A percentile compares a stretch with the other conserved stretches of the same genome.
Evolutionary conservation across 225 moss, liverwort and hornwort genomes (phyloP).

Genomic region (Takakia lepidozioides): DNA sequence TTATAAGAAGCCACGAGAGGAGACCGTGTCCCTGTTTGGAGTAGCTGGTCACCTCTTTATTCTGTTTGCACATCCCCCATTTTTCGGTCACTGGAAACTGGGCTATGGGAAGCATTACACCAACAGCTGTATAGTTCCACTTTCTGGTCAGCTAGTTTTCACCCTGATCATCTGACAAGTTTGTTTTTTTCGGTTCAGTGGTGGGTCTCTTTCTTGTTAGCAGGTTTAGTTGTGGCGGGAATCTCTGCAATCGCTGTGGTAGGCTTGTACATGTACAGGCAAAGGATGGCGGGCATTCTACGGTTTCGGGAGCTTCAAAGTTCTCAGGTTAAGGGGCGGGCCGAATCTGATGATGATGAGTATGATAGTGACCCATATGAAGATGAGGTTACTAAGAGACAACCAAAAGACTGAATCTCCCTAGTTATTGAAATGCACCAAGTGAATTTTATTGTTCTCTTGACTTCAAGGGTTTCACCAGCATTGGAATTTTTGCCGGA

Average conservation of each 20-base stretch:
- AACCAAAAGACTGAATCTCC: neutral
- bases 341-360: slow-evolving; percentile 50
- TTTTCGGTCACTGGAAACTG: neutral
- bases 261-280: slow-evolving; percentile 28
- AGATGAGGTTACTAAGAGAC: slow-evolving; percentile 30
- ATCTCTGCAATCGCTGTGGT: slow-evolving; percentile 15
- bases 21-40: no score
- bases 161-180: slow-evolving; percentile 6
- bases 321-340: slow-evolving; percentile 54
- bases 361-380: slow-evolving; percentile 57
- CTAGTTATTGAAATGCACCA: no score
- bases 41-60: neutral
- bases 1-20: no score
- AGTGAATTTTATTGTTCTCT: no score
- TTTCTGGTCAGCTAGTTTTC: neutral
- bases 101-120: neutral
- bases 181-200: slow-evolving; percentile 30
- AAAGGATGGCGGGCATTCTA: slow-evolving; percentile 32
- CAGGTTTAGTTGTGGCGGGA: slow-evolving; percentile 33
- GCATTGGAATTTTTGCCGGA: no score
- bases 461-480: no score
- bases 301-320: slow-evolving; percentile 50
- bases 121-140: neutral
- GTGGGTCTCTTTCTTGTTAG: slow-evolving; percentile 48
- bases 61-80: no score